phyloP scores from a whole-genome alignment of 352 stramenopile species.

The Phytophthora fragariaefolia region DNA sequence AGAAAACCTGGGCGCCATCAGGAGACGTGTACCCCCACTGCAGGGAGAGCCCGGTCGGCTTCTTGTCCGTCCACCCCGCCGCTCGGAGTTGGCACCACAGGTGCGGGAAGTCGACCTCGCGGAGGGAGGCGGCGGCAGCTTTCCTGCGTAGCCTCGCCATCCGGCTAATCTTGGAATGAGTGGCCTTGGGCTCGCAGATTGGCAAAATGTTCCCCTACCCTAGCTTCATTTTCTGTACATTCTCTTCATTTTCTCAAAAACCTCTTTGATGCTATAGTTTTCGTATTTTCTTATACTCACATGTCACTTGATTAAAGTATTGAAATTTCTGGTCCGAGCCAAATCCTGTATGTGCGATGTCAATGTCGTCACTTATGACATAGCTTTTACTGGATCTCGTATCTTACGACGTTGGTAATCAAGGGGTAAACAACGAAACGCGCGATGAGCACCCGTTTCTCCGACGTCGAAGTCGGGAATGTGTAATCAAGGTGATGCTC shows the following conservation, averaged over 20 bases:
- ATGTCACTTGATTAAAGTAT: constrained; percentile 30
- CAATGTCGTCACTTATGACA: constrained; percentile 19
- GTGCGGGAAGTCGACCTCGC: constrained; percentile 12
- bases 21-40: constrained; percentile 12
- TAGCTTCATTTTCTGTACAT: constrained; percentile 1
- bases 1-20: background rate
- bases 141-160: constrained; percentile 2
- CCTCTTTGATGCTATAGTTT: constrained; percentile 16
- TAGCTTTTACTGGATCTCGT: background rate
- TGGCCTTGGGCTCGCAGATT: background rate
- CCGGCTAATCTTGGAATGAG: constrained; percentile 17
- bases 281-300: background rate
- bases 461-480: background rate
- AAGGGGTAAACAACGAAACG: background rate
- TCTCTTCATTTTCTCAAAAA: constrained; percentile 10
- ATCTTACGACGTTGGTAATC: background rate
- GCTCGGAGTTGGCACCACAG: constrained; percentile 17
- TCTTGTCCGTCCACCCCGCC: constrained; percentile 18
- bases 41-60: background rate
- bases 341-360: constrained; percentile 14
- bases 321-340: constrained; percentile 3
- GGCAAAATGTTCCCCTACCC: no score
- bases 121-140: background rate
- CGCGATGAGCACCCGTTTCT: background rate
- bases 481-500: background rate